Conservation (phyloP, 2,329 filamentous ascomycete species). For the Xylaria sp. region DNA sequence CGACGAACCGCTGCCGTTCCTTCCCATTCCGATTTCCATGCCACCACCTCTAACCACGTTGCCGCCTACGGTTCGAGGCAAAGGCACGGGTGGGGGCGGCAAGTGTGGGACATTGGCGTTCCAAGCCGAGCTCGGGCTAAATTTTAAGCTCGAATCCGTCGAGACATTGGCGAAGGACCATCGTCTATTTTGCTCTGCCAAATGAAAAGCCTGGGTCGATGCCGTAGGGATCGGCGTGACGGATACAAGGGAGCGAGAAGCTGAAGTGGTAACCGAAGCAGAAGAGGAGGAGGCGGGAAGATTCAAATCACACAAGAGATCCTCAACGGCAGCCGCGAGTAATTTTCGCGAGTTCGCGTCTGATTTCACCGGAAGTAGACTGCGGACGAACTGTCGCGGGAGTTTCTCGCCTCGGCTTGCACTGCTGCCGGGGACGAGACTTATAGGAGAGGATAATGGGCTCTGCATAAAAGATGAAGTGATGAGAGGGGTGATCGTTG, state of each 20-base stretch:
- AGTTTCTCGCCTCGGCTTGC: constrained; percentile 76
- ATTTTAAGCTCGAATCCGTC: background rate
- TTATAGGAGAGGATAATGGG: constrained; percentile 1
- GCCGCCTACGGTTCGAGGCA: constrained; percentile 7
- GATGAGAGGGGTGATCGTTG: constrained; percentile 4
- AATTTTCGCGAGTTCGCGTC: constrained; percentile 69
- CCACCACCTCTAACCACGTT: background rate
- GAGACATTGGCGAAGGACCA: constrained; percentile 27
- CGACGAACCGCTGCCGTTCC: background rate
- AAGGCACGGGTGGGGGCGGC: constrained; percentile 35
- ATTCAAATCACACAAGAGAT: constrained; percentile 47
- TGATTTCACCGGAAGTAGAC: constrained; percentile 72
- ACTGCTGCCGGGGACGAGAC: background rate
- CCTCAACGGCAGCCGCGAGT: constrained; percentile 69
- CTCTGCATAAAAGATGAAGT: constrained; percentile 47
- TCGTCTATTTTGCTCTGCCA: constrained; percentile 26
- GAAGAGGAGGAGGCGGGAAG: constrained; percentile 20
- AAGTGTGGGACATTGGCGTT: constrained; percentile 16
- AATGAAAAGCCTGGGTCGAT: constrained; percentile 3
- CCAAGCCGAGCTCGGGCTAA: constrained; percentile 11
- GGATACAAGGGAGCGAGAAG: constrained; percentile 11
- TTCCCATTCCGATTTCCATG: background rate
- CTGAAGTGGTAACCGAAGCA: background rate
- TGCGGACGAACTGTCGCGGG: constrained; percentile 80
- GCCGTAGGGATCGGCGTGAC: background rate